Evolutionary conservation across 352 stramenopile species (phyloP), one percentile per base, ranked within the genome.

Genomic region (Globisporangium takayamanum): DNA sequence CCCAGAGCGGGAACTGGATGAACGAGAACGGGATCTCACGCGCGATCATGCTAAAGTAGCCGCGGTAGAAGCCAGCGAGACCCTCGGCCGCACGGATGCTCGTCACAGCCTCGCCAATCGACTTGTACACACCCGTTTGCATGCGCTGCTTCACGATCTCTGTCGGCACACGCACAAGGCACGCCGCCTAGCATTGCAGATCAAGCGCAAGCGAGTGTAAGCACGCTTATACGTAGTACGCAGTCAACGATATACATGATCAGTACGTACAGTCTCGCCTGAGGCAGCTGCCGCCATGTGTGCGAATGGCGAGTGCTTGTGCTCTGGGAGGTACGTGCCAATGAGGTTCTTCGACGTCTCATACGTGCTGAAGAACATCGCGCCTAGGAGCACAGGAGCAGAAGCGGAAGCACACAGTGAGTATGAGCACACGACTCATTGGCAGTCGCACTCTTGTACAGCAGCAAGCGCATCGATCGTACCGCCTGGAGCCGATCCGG

Each of bases 81-180:
- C 75, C 94, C 61, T 87, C 71, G 41, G 90, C 83, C 8, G 63
- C 77, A 41, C 94, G 63, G 39, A 99, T 96, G 37, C 72, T 71
- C 39, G 67, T 66, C 44, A 97, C 63, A 2, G 87, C 84, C 44
- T 84, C 72, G 39, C 71, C 63, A 26, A 93, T 76, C 15, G 81
- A 88, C 50, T 79, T 71, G 67, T 96, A 94, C 44, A 95, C 66
- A 6, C 92, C 92, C 0, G 95, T 98, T 73, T 99, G 97, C 92
- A 99, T 98, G 49, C 96, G 96, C 60, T 98, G 95, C 82, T 99
- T 99, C 41, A 99, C 82, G 51, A 99, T 98, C 68, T 99, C 97
- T 1, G 96, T 99, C 0, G 97, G 97, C 8, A 98, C 97, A n/a
- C 97, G 92, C 37, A 99, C 92, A 41, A 99, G 82, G 71, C 96